Conservation (phyloP, 2,329 filamentous ascomycete genomes). For the Ceratocystis smalleyi region DNA sequence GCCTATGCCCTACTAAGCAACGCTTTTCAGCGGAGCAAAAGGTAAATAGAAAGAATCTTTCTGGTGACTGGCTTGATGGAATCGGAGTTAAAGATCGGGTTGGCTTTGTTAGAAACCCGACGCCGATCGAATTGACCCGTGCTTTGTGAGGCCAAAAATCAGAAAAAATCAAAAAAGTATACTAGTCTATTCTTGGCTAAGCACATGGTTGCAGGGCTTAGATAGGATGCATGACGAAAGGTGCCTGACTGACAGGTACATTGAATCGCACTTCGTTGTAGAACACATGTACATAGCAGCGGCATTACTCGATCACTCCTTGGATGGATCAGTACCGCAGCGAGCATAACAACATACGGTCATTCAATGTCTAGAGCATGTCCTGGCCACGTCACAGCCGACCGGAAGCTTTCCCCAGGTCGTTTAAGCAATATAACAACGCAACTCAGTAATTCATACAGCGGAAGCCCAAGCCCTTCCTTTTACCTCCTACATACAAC, state of each 20-base stretch:
- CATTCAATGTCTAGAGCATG: no score
- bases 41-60: background rate
- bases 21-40: background rate
- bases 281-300: background rate
- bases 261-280: no score
- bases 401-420: no score
- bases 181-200: background rate
- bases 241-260: background rate
- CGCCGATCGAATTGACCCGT: background rate
- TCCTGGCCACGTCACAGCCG: no score
- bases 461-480: background rate
- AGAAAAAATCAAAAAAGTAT: background rate
- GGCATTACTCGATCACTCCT: no score
- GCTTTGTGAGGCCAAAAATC: background rate
- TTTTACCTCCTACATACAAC: background rate
- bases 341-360: no score
- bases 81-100: background rate
- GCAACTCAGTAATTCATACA: background rate
- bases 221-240: background rate
- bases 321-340: no score
- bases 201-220: background rate
- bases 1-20: background rate
- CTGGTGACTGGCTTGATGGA: background rate
- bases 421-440: no score
- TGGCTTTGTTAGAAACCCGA: background rate